Percentiles rank a stretch among this genome's conserved stretches.
Evolutionary conservation across 2,329 filamentous ascomycete genomes (phyloP).

Genomic region (Sclerotinia glacialis): DNA sequence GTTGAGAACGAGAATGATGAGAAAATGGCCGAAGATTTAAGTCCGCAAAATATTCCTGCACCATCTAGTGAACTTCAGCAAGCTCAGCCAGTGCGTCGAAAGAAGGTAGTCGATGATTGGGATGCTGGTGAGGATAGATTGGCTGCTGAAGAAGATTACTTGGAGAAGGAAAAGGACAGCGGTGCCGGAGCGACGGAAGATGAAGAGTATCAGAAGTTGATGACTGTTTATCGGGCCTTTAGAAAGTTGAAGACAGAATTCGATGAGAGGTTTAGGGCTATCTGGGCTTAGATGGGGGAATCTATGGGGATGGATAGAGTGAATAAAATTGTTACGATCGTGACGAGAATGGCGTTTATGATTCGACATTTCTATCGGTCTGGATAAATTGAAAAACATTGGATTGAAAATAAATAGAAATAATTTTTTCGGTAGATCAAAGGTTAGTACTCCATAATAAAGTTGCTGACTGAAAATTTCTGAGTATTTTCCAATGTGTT

Average conservation of each 20-base stretch:
- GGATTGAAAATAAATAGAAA: background rate
- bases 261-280: conserved; percentile 55
- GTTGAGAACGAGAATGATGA: conserved; percentile 43
- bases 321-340: background rate
- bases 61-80: conserved; percentile 19
- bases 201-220: conserved; percentile 47
- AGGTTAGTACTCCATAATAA: background rate
- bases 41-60: conserved; percentile 22
- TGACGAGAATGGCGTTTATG: background rate
- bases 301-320: conserved; percentile 2
- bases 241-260: conserved; percentile 56
- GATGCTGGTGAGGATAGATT: conserved; percentile 44
- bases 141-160: conserved; percentile 40
- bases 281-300: conserved; percentile 33
- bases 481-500: background rate
- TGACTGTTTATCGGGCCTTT: conserved; percentile 59
- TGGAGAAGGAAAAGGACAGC: conserved; percentile 39
- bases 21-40: conserved; percentile 38
- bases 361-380: background rate
- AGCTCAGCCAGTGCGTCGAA: conserved; percentile 26
- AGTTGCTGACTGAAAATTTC: background rate
- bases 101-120: conserved; percentile 50
- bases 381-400: background rate
- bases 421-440: background rate
- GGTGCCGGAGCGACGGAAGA: conserved; percentile 36